phyloP scores from a whole-genome alignment of 2,329 filamentous ascomycete species.

The Aspergillus latus region DNA sequence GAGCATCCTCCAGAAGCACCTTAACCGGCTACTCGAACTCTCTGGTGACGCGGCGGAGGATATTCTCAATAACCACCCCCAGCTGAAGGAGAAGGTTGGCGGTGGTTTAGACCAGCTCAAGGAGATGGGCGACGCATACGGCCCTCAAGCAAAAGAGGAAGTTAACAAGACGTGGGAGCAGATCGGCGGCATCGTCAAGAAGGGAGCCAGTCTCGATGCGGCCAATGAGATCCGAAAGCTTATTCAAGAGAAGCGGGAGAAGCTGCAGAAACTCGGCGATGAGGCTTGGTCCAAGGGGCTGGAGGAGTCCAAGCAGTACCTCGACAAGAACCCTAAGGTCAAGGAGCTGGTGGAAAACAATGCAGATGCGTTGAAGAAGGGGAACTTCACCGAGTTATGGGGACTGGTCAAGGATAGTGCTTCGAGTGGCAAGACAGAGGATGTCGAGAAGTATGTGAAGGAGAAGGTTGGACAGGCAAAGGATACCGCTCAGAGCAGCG shows the following conservation, averaged over 20 bases:
- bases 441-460: conserved; percentile 63
- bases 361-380: conserved; percentile 64
- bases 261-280: conserved; percentile 67
- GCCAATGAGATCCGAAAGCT: conserved; percentile 59
- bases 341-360: conserved; percentile 74
- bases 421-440: conserved; percentile 60
- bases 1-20: conserved; percentile 62
- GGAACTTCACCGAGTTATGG: conserved; percentile 64
- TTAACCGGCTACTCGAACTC: conserved; percentile 60
- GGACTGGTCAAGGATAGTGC: conserved; percentile 61
- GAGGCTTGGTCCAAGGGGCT: conserved; percentile 71
- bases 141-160: conserved; percentile 74
- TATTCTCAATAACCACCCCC: conserved; percentile 70
- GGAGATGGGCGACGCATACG: conserved; percentile 66
- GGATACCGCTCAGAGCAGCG: conserved; percentile 40
- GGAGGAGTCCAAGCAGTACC: conserved; percentile 68
- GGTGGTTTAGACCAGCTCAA: conserved; percentile 68
- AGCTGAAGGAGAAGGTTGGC: conserved; percentile 70
- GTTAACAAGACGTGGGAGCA: conserved; percentile 70
- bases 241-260: conserved; percentile 67
- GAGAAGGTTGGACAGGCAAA: conserved; percentile 61
- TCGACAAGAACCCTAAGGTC: conserved; percentile 74
- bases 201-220: conserved; percentile 57
- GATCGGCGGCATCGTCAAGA: conserved; percentile 62
- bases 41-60: conserved; percentile 63